Evolutionary conservation across 2,329 filamentous ascomycete species (phyloP), one percentile per base, ranked within the genome.

Genomic region (Neopestalotiopsis sp.): DNA sequence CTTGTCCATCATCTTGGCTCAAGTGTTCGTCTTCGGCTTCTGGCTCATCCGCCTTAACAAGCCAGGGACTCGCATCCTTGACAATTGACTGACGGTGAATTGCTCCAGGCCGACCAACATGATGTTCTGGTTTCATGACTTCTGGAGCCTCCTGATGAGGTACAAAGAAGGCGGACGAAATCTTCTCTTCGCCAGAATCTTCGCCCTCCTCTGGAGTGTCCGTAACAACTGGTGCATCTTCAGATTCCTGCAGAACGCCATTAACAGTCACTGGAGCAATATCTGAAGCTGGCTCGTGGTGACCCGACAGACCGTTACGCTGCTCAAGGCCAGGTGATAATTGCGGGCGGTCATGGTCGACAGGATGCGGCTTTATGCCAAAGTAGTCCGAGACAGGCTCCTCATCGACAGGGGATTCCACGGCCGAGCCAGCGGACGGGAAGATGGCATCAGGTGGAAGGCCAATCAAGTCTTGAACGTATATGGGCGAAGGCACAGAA

Each of bases 161-260:
- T 62, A 94, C 86, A 77, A 96, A 96, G 56, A 94, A 86, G 30
- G 93, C 93, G 40, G 92, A 95, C n/a, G 92, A 94, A 71, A 96
- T 94, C 79, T 95, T 93, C 79, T 96, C 93, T 77, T 93, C 90
- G 69, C 93, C 91, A 14, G 92, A 94, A 68, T 89, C 87, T 56
- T 89, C 87, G 20, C 82, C 84, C 61, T 88, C 85, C 70, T 86
- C 83, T 63, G 79, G 77, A 61, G 77, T 79, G 65, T 82, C 81
- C 63, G 80, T 77, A 70, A 72, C 74, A 49, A 81, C 82, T 64
- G 79, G 79, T 69, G 78, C 81, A 70, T 79, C 81, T 73, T 77
- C 79, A 68, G 83, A 83, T 66, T 79, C 74, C 65, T 80, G 79
- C 69, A 79, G 79, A 66, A 70, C 53, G 56, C 76, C 66, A 13